Percentiles rank a stretch among this genome's conserved stretches.
phyloP scores from a whole-genome alignment of 2,329 filamentous ascomycete species.

The Aspergillus luchuensis region DNA sequence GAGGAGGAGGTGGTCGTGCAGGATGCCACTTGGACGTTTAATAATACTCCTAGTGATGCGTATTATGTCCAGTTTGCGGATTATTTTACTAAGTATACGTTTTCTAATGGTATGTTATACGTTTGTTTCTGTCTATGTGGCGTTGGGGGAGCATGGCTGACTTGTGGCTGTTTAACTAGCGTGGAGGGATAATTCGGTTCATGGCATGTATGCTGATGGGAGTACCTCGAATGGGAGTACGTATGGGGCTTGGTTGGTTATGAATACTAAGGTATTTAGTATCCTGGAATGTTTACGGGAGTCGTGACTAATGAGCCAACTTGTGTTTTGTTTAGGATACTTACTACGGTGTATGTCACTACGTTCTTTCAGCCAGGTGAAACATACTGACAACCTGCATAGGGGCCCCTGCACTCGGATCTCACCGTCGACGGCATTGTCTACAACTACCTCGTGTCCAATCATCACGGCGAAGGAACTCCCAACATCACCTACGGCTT shows the following conservation, averaged over 20 bases:
- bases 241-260: constrained; percentile 64
- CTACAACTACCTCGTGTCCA: constrained; percentile 66
- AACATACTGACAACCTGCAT: background rate
- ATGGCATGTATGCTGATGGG: constrained; percentile 59
- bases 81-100: constrained; percentile 69
- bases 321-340: constrained; percentile 24
- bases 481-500: constrained; percentile 67
- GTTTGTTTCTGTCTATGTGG: background rate
- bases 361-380: background rate
- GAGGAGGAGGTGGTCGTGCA: constrained; percentile 57
- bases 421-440: constrained; percentile 66
- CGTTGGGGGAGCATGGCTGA: background rate
- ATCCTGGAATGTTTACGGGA: background rate
- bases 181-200: constrained; percentile 61
- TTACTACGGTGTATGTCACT: constrained; percentile 29
- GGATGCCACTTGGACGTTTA: constrained; percentile 65
- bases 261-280: constrained; percentile 61
- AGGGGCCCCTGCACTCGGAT: constrained; percentile 63
- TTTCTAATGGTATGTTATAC: constrained; percentile 49
- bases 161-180: background rate
- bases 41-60: constrained; percentile 55
- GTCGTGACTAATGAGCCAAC: background rate
- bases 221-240: constrained; percentile 53
- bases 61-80: constrained; percentile 60
- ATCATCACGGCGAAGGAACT: constrained; percentile 64